phyloP scores from a whole-genome alignment of 176 grass and related monocot genomes.

The Musa schizocarpa region DNA sequence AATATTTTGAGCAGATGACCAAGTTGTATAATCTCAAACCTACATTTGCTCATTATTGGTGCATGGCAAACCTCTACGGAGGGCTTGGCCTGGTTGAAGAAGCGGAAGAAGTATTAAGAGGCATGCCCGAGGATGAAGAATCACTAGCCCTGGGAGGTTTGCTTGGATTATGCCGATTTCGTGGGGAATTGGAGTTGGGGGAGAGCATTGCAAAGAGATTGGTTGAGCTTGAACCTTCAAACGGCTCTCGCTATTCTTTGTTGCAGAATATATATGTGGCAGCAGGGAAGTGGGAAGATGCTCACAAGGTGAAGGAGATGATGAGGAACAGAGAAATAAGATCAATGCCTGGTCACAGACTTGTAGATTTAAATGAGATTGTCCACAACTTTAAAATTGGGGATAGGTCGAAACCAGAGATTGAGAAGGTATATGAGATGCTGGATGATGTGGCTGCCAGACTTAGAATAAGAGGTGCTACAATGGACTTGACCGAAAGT shows the following conservation, averaged over 20 bases:
- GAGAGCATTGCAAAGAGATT: slow-evolving; percentile 50
- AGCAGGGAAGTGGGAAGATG: slow-evolving; percentile 51
- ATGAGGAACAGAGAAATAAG: slow-evolving; percentile 31
- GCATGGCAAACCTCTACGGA: slow-evolving; percentile 52
- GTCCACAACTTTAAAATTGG: slow-evolving; percentile 30
- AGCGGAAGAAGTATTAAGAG: slow-evolving; percentile 22
- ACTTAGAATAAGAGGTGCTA: neutral
- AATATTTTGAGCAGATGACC: slow-evolving; percentile 54
- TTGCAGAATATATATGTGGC: slow-evolving; percentile 55
- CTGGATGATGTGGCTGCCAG: slow-evolving; percentile 32
- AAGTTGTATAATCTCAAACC: slow-evolving; percentile 37
- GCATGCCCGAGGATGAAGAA: slow-evolving; percentile 40
- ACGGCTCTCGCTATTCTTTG: slow-evolving; percentile 44
- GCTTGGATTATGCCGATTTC: slow-evolving; percentile 57
- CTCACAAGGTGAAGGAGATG: slow-evolving; percentile 43
- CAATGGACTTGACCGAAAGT: neutral
- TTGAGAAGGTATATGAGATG: slow-evolving; percentile 41
- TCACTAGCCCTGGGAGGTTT: slow-evolving; percentile 40
- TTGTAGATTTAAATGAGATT: slow-evolving; percentile 53
- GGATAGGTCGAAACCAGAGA: slow-evolving; percentile 33
- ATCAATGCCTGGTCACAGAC: slow-evolving; percentile 44
- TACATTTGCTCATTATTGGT: slow-evolving; percentile 70
- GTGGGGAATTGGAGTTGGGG: slow-evolving; percentile 40
- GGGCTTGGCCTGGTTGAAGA: slow-evolving; percentile 42
- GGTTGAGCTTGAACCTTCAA: slow-evolving; percentile 54